Evolutionary conservation across 768 basidiomycete genomes (phyloP).

Genomic region (Russula ochroleuca): DNA sequence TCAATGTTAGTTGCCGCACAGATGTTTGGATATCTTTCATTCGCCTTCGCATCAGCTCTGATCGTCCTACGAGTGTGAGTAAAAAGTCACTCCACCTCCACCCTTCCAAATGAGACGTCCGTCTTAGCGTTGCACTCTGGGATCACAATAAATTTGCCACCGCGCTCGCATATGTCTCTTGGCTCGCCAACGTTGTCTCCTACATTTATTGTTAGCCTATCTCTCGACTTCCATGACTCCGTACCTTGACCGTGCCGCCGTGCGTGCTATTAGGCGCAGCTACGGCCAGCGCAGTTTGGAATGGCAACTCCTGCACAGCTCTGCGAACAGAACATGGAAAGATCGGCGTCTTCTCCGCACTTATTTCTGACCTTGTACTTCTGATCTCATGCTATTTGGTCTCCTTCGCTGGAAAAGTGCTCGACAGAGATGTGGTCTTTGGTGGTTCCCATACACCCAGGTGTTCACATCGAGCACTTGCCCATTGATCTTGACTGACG

Average conservation of each 20-base stretch:
- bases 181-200: neutral
- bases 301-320: neutral
- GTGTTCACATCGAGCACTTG: neutral
- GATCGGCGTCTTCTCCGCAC: slow-evolving; percentile 8
- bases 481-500: neutral
- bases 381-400: slow-evolving; percentile 19
- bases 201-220: neutral
- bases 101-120: neutral
- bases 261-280: slow-evolving; percentile 4
- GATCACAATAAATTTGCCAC: slow-evolving; percentile 1
- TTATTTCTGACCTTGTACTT: slow-evolving; percentile 16
- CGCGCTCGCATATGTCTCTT: neutral
- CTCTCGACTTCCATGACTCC: neutral
- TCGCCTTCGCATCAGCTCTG: slow-evolving; percentile 18
- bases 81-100: neutral
- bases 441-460: slow-evolving; percentile 17
- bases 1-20: neutral
- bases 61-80: slow-evolving; percentile 22
- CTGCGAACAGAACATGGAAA: neutral
- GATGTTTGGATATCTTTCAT: slow-evolving; percentile 15
- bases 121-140: slow-evolving; percentile 15
- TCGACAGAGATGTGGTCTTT: neutral
- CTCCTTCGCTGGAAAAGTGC: slow-evolving; percentile 14
- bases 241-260: neutral
- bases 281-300: slow-evolving; percentile 1